Conservation (phyloP, 768 basidiomycete species). For the Boletus barrowsii region DNA sequence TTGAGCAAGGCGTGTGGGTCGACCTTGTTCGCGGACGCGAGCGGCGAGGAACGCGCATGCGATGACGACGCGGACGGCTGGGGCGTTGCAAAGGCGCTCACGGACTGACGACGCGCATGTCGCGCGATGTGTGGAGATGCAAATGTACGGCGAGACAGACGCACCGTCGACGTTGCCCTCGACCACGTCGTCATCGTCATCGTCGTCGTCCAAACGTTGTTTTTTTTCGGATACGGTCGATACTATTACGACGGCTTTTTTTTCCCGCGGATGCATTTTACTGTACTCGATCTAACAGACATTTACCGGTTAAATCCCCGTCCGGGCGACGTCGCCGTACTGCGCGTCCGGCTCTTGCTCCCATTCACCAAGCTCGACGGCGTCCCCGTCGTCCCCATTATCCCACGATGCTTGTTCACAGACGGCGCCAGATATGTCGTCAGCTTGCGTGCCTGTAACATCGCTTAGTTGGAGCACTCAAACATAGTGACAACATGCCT, state of each 20-base stretch:
- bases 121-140: slow-evolving; percentile 3
- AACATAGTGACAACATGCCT: slow-evolving; percentile 41
- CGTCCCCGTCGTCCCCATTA: slow-evolving; percentile 15
- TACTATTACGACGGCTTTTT: slow-evolving; percentile 1
- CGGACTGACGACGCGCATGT: slow-evolving; percentile 36
- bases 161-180: slow-evolving; percentile 13
- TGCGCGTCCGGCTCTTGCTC: slow-evolving; percentile 26
- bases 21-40: slow-evolving; percentile 22
- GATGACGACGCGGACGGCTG: slow-evolving; percentile 7
- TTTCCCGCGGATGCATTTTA: slow-evolving; percentile 25
- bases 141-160: slow-evolving; percentile 13
- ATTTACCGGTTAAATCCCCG: slow-evolving; percentile 12
- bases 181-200: slow-evolving; percentile 22
- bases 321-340: slow-evolving; percentile 29
- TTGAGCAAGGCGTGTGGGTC: slow-evolving; percentile 74
- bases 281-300: too few relatives aligned
- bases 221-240: background rate
- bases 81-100: slow-evolving; percentile 39
- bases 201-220: slow-evolving; percentile 1
- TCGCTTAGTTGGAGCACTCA: background rate
- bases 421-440: slow-evolving; percentile 33
- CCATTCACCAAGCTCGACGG: slow-evolving; percentile 2
- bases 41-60: slow-evolving; percentile 15
- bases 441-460: slow-evolving; percentile 30
- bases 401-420: slow-evolving; percentile 36